Evolutionary conservation across 2,329 filamentous ascomycete genomes (phyloP).

Genomic region (Phaeosphaeria sp.): DNA sequence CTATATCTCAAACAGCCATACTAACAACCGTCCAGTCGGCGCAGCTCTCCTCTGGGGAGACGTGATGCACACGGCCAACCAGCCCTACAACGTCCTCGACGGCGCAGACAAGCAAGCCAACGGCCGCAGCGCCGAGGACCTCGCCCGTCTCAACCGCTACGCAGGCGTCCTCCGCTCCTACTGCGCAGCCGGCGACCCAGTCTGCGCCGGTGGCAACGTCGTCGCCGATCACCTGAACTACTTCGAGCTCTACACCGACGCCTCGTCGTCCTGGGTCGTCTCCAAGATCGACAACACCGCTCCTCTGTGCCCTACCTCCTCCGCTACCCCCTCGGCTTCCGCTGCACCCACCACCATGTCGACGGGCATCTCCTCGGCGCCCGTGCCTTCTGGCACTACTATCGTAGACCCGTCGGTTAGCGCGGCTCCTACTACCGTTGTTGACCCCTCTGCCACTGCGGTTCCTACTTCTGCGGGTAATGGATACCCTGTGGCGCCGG

Average conservation of each 20-base stretch:
- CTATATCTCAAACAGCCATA: constrained; percentile 1
- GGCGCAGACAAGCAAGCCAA: constrained; percentile 19
- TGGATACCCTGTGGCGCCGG: background rate
- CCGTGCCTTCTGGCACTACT: background rate
- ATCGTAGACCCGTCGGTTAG: too few species aligned
- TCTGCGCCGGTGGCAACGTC: constrained; percentile 68
- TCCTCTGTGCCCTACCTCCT: constrained; percentile 15
- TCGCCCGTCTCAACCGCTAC: constrained; percentile 28
- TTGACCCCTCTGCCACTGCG: background rate
- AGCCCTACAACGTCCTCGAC: constrained; percentile 31
- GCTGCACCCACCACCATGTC: background rate
- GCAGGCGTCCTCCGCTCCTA: constrained; percentile 65
- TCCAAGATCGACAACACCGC: constrained; percentile 21
- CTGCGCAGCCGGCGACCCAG: constrained; percentile 67
- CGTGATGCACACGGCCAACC: constrained; percentile 27
- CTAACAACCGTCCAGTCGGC: constrained; percentile 10
- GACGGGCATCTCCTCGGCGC: background rate
- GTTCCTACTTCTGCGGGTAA: background rate
- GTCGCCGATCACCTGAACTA: constrained; percentile 67
- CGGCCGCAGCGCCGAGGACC: constrained; percentile 16
- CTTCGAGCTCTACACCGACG: constrained; percentile 44
- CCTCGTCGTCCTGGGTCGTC: constrained; percentile 27
- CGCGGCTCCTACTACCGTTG: background rate
- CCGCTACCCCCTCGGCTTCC: constrained; percentile 6
- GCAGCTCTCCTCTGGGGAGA: constrained; percentile 33